Conservation (phyloP, 2,329 filamentous ascomycete species). For the Thermomyces lanuginosus region DNA sequence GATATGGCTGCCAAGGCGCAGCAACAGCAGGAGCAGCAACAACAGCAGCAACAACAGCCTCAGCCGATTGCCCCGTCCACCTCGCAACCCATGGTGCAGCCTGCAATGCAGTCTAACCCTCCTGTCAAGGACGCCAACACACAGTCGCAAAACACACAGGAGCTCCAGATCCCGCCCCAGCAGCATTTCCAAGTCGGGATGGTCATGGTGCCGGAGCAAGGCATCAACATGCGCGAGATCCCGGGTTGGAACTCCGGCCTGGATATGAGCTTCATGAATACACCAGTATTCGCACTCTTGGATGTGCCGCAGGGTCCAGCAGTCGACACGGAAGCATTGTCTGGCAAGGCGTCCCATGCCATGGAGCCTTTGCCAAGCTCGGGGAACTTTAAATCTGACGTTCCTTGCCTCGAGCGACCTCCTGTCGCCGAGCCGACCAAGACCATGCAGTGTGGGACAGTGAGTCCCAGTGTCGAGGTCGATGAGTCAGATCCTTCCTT, state of each 20-base stretch:
- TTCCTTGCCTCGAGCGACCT: slow-evolving; percentile 31
- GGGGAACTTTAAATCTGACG: slow-evolving; percentile 28
- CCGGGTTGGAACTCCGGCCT: slow-evolving; percentile 31
- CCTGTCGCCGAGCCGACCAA: slow-evolving; percentile 9
- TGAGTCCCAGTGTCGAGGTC: slow-evolving; percentile 33
- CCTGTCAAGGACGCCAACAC: slow-evolving; percentile 23
- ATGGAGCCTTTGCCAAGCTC: too few species aligned
- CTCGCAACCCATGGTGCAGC: slow-evolving; percentile 14
- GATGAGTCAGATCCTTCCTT: slow-evolving; percentile 36
- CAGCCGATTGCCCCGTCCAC: slow-evolving; percentile 27
- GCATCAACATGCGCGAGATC: slow-evolving; percentile 44
- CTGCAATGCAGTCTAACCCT: slow-evolving; percentile 25
- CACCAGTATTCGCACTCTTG: slow-evolving; percentile 47
- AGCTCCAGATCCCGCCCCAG: slow-evolving; percentile 36
- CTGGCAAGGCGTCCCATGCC: slow-evolving; percentile 55
- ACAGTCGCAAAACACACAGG: slow-evolving; percentile 40
- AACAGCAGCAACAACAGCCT: slow-evolving; percentile 19
- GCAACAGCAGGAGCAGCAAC: slow-evolving; percentile 18
- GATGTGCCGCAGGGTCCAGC: slow-evolving; percentile 50
- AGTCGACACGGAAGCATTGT: slow-evolving; percentile 46
- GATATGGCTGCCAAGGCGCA: slow-evolving; percentile 47
- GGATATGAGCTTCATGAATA: slow-evolving; percentile 29
- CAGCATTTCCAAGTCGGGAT: slow-evolving; percentile 53
- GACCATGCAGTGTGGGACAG: slow-evolving; percentile 7
- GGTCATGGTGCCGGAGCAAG: slow-evolving; percentile 66